Evolutionary conservation across 257 asterid species (phyloP), one percentile per base, ranked within the genome.

Genomic region (Lycium barbarum): DNA sequence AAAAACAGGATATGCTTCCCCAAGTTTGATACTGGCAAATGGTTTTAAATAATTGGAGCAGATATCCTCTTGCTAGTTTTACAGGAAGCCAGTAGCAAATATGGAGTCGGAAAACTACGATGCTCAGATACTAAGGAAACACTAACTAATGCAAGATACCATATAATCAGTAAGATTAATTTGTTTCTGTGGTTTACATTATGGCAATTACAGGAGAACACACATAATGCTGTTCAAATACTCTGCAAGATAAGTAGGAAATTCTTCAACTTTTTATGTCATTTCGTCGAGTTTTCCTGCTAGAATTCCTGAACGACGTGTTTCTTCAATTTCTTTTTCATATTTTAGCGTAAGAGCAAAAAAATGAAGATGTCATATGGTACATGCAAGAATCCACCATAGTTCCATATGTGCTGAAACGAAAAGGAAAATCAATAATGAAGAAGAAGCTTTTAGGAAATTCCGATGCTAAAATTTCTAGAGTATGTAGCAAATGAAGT

Each of bases 311-410:
- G 33, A 26, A 26, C 33, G 33, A 26, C 22, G 22, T 22, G 45
- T 33, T 35, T 40, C 54, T 43, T 51, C 38, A 87, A 49, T 70
- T 73, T 74, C 81, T 51, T 76, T 62, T 13, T 26, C 81, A 76
- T 51, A 74, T 76, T 49, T 74, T 51, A 22, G 81, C 8, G 8
- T 0, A 35, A 76, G n/a, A 45, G 26, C 11, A 76, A 76, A 18
- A 22, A 22, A 76, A 4, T 12, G 18, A 53, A 51, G 22, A 51
- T 51, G 43, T 13, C 13, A 76, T 13, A 76, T 51, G 81, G 81
- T 76, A 33, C 45, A 66, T 51, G 81, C 10, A 53, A 14, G 63
- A 51, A 51, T 76, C 38, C 13, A 1, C 14, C 47, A 22, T 51
- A 49, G 45, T 51, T 74, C 62, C 20, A 6, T 20, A 10, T 55